Evolutionary conservation across 768 basidiomycete species (phyloP).

Genomic region (Arthromyces matolae): DNA sequence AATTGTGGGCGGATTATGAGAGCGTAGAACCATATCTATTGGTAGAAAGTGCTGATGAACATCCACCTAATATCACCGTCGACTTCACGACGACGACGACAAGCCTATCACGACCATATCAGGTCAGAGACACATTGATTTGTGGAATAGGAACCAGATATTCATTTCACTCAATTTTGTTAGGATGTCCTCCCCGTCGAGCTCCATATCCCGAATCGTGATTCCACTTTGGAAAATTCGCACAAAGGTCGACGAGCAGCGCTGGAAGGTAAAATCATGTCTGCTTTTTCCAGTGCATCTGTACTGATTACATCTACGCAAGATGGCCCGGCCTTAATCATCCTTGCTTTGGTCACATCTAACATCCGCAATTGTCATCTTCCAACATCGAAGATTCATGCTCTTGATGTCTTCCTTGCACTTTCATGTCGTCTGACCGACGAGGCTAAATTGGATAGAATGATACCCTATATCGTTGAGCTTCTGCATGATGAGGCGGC

Average conservation of each 20-base stretch:
- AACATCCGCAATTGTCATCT: conserved; percentile 85
- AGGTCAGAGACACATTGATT: conserved; percentile 39
- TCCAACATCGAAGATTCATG: conserved; percentile 82
- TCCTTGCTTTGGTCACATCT: conserved; percentile 82
- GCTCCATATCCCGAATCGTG: conserved; percentile 68
- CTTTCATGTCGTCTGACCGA: conserved; percentile 81
- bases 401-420: conserved; percentile 83
- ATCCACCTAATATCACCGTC: conserved; percentile 51
- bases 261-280: conserved; percentile 49
- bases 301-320: neutral
- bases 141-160: neutral
- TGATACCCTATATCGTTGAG: conserved; percentile 89
- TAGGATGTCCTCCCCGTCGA: conserved; percentile 80
- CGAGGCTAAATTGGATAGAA: conserved; percentile 90
- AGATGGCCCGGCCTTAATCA: conserved; percentile 89
- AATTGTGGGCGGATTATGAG: conserved; percentile 85
- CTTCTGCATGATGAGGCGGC: conserved; percentile 84
- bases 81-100: conserved; percentile 45
- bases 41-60: conserved; percentile 42
- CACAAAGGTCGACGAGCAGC: conserved; percentile 46
- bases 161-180: too few species aligned
- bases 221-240: conserved; percentile 42
- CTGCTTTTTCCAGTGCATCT: neutral
- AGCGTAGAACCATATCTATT: conserved; percentile 70
- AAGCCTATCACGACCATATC: conserved; percentile 48